These are phyloP conservation scores for Epithemia pelagica DNA, from an alignment of 108 stramenopile genomes.

Conservation along the genomic window DNA sequence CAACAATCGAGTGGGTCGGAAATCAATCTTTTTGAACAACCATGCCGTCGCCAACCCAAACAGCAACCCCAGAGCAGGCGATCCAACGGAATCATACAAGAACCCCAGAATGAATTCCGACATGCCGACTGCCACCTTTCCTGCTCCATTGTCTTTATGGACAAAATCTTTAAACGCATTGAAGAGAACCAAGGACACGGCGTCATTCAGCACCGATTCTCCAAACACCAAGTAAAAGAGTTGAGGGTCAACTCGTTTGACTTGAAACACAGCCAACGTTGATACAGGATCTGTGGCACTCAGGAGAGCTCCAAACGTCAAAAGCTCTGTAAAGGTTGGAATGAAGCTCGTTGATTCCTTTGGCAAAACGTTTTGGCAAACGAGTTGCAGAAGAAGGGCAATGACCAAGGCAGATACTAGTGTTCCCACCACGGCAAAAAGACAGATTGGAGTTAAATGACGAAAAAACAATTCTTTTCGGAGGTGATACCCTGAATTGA, in stretches of 20 bases:
- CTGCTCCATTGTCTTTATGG: conserved; percentile 21
- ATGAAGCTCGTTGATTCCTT: conserved; percentile 8
- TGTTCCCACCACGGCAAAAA: conserved; percentile 75
- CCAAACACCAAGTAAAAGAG: conserved; percentile 88
- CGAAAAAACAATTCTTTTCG: conserved; percentile 55
- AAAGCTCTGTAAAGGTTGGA: conserved; percentile 48
- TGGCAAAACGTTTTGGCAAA: conserved; percentile 13
- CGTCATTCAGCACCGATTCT: conserved; percentile 84
- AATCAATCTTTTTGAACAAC: conserved; percentile 62
- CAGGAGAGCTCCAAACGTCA: conserved; percentile 76
- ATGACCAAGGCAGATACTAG: conserved; percentile 45
- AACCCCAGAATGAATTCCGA: conserved; percentile 49
- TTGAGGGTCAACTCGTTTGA: conserved; percentile 70
- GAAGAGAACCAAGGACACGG: conserved; percentile 75
- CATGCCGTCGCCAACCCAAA: conserved; percentile 39
- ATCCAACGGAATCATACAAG: conserved; percentile 48
- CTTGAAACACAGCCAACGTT: conserved; percentile 75
- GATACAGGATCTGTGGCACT: conserved; percentile 85
- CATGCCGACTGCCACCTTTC: conserved; percentile 19
- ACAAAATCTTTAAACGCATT: conserved; percentile 57
- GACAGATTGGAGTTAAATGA: conserved; percentile 47
- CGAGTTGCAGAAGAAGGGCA: conserved; percentile 18
- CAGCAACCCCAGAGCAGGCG: conserved; percentile 42
- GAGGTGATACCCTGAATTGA: conserved; percentile 73
- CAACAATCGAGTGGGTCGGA: conserved; percentile 36